Evolutionary conservation across 1,284 basidiomycete species (phyloP), one percentile per base, ranked within the genome.

Genomic region (Mycosarcoma mackinlayi): DNA sequence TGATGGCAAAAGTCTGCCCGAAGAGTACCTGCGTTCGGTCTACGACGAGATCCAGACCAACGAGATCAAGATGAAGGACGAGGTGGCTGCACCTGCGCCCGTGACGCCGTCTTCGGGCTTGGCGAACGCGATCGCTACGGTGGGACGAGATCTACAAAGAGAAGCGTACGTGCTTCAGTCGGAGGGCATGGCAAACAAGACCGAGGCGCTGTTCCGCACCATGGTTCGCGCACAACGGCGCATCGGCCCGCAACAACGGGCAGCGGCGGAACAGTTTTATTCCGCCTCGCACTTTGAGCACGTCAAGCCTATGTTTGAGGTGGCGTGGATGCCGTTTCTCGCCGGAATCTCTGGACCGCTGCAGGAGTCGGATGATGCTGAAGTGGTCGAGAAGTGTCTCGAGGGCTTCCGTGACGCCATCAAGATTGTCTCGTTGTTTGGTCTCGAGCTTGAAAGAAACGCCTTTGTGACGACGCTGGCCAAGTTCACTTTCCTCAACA

Each of bases 21-120:
- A 82, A 30, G 77, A 79, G 37, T 82, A 78, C 45, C 50, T 81
- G 28, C 53, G 49, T 3, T 50, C 62, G 11, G 77, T 82, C 23
- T 82, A 71, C 48, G 80, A 82, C 45, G 80, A 82, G 47, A 82
- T 82, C 34, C 77, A 80, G 63, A 71, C 67, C 58, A 58, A 82
- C 61, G 81, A 82, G 65, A 82, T 82, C 72, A 82, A 82, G 77
- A 80, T 82, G 80, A 78, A 81, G 73, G 81, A 81, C 60, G 81
- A 82, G 37, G 71, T 73, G 38, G 40, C 69, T 3, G 47, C 62
- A 1, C 55, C 62, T 11, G 62, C 65, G 28, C 53, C 60, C 4
- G 54, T 48, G 4, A 24, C 47, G 47, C 59, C 71, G 24, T 37
- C 71, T n/a, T 59, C 68, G 4, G 78, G 77, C 16, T 46, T 82